Evolutionary conservation across 441 rosid genomes (phyloP).

Genomic region (Erysimum pusillum): DNA sequence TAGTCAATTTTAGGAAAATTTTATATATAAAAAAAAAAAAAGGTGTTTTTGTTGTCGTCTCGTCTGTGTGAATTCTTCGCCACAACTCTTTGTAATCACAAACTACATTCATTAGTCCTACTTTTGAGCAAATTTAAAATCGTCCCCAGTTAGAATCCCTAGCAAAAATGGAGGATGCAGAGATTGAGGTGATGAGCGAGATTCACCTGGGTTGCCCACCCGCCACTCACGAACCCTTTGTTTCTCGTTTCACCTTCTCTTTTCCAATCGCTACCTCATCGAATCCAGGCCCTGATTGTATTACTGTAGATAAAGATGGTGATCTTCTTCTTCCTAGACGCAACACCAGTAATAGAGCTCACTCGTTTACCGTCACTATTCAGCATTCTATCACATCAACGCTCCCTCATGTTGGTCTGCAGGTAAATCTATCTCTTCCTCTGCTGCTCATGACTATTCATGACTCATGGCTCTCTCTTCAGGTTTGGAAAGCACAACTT

Average conservation of each 20-base stretch:
- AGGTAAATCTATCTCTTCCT: slow-evolving; percentile 53
- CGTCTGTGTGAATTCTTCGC: too few species aligned
- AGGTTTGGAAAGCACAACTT: slow-evolving; percentile 94
- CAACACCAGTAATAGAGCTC: slow-evolving; percentile 23
- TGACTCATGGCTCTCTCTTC: slow-evolving; percentile 37
- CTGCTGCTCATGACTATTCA: not conserved
- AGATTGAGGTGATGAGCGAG: slow-evolving; percentile 82
- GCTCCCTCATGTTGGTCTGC: slow-evolving; percentile 82
- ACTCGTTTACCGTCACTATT: slow-evolving; percentile 57
- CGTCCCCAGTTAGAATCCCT: too few species aligned
- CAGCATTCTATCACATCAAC: slow-evolving; percentile 81
- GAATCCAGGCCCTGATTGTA: too few species aligned
- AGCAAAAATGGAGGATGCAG: slow-evolving; percentile 35
- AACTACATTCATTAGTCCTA: too few species aligned
- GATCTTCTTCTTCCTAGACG: slow-evolving; percentile 85
- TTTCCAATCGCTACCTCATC: not conserved
- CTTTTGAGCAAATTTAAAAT: too few species aligned
- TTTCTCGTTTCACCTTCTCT: slow-evolving; percentile 71
- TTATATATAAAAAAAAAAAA: too few species aligned
- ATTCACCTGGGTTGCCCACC: slow-evolving; percentile 88
- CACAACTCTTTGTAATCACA: too few species aligned
- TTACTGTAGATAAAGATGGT: slow-evolving; percentile 73
- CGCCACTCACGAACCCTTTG: slow-evolving; percentile 57
- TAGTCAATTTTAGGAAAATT: too few species aligned
- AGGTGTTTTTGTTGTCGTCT: too few species aligned